Evolutionary conservation across 768 basidiomycete genomes (phyloP), one percentile per base, ranked within the genome.

Genomic region (Podaxis sp.): DNA sequence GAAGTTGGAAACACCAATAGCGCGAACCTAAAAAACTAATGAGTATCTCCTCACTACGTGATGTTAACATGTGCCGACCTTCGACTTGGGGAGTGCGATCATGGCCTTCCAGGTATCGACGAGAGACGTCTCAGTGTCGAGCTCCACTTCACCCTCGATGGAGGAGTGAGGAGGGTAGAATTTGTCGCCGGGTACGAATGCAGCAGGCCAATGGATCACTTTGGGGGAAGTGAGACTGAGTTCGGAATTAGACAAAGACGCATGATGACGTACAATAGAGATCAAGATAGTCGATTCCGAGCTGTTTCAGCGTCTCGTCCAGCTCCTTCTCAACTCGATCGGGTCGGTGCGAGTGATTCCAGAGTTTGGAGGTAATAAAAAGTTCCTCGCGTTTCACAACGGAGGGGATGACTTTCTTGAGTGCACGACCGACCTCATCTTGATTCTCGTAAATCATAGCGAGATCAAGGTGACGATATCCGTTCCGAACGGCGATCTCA

Each of bases 1-100:
- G 74, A 91, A 92, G 82, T 95, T 95, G 66, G 88, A 90, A 4
- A 95, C 91, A 58, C 92, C 93, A 64, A 95, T 76, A 1, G 82
- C 79, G 69, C 76, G 81, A 69, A 88, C 88, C 83, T 87, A 61
- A 14, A 46, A 46, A 28, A 61, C 27, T 51, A 55, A 38, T 55
- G 61, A 47, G 59, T 50, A 16, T 23, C 35, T 57, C 21, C 56
- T 40, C 23, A 36, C 25, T n/a, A 25, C 40, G 10, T 7, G 25
- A 40, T 48, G 13, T 52, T 46, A 7, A 32, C 32, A 32, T 21
- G 14, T n/a, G 65, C 56, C 36, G 59, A 85, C 89, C 80, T 93
- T 94, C 62, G 84, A 82, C 69, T 86, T 83, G 13, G 79, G 83
- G 10, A 94, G 82, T 42, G 77, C 78, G 64, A 90, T 79, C 84